A percentile compares a stretch with the other conserved stretches of the same genome.
Evolutionary conservation across 1,284 basidiomycete species (phyloP).

Genomic region (Vanrija sp.): DNA sequence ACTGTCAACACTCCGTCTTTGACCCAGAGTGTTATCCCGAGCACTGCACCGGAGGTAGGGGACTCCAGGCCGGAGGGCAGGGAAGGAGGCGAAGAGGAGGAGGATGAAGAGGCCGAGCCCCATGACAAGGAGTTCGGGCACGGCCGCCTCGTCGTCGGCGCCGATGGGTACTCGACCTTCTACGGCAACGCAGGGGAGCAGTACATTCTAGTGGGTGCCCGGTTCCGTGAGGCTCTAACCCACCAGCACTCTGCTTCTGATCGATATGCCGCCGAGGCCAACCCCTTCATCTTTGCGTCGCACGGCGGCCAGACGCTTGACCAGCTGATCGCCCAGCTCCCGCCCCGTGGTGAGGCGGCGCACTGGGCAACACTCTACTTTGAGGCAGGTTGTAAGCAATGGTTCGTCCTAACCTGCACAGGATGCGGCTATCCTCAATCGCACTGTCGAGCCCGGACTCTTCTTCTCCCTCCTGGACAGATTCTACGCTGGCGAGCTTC

Average conservation of each 20-base stretch:
- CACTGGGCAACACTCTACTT: slow-evolving; percentile 3
- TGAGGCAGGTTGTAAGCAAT: background rate
- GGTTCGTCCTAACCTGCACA: background rate
- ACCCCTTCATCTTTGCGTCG: slow-evolving; percentile 1
- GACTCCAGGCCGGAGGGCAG: too few species aligned
- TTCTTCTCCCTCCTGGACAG: background rate
- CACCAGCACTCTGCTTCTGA: background rate
- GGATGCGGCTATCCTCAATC: slow-evolving; percentile 9
- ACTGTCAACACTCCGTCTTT: too few species aligned
- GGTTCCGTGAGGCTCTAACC: background rate
- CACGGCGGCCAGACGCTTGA: too few species aligned
- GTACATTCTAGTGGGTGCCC: slow-evolving; percentile 11
- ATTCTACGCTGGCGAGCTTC: background rate
- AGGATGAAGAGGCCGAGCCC: slow-evolving; percentile 1
- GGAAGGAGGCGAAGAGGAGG: too few species aligned
- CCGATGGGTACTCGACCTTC: slow-evolving; percentile 9
- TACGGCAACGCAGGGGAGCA: slow-evolving; percentile 12
- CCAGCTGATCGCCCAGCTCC: background rate
- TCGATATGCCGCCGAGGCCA: background rate
- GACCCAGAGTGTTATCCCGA: too few species aligned
- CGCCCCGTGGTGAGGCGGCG: background rate
- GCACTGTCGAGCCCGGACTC: slow-evolving; percentile 7
- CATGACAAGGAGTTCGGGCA: too few species aligned
- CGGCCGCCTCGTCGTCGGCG: slow-evolving; percentile 11
- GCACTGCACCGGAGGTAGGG: too few species aligned